Base-by-base conservation (phyloP, 2,329 filamentous ascomycete genomes). In the Sphaerostilbella broomeana region DNA sequence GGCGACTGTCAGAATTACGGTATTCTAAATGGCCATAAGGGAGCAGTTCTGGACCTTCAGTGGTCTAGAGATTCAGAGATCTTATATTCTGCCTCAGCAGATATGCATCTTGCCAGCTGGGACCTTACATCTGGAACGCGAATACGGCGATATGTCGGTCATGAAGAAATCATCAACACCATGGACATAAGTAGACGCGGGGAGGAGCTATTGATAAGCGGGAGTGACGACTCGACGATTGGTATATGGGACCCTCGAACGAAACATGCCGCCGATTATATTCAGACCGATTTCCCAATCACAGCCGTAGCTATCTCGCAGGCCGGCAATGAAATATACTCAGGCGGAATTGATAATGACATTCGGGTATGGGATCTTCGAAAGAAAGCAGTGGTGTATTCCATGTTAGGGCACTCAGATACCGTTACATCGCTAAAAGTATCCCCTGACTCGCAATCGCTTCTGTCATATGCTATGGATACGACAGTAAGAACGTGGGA, bases 311-410 rank as follows among this genome's bases (percentile, higher is more conserved):
- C 88, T 12, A 70, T 97, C n/a, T 83, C 89, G 1, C 88, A 95
- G 59, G 88, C 90, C 2, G 92, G 92, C 13, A 95, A 95, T 59
- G 92, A 97, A 65, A 78, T 98, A 18, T 98, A 92, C 61, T 84
- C 86, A 6, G 90, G 90, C 32, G 86, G 89, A 16, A 95, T 98
- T 51, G 92, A 97, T 65, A 95, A 97, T 57, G 88, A 94, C 52
- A 94, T 98, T 59, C 87, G 89, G 53, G 89, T 94, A 15, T 98
- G 92, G 90, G 92, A 98, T 62, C 67, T 97, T 56, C 80, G 92
- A 50, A 97, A 95, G 69, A 88, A 94, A 63, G 77, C 83, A 6
- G 77, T 94, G 3, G 79, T 87, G 5, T 95, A 97, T 62, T 83
- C 84, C 2, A 81, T 98, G 72, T 64, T 84, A 10, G 92, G 92